Percentiles rank a stretch among this genome's conserved stretches.
These are phyloP conservation scores for Microbotryum intermedium DNA, from an alignment of 1,284 basidiomycete genomes.

Conservation along the genomic window DNA sequence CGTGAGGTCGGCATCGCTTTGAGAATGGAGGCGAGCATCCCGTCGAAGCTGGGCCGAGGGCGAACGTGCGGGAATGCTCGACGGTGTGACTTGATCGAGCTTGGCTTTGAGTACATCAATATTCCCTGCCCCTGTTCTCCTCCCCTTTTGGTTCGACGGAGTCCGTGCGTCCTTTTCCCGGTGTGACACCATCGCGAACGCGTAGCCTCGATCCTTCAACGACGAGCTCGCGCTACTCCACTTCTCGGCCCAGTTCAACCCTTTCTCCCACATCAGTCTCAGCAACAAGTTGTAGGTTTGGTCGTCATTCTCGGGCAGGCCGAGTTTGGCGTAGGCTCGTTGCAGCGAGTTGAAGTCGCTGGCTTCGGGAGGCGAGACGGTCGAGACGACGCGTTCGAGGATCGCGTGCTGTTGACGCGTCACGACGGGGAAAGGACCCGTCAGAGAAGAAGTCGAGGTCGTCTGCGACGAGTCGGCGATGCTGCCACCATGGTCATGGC, in stretches of 20 bases:
- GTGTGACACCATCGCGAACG: neutral
- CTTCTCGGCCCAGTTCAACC: slow-evolving; percentile 22
- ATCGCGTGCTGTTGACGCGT: neutral
- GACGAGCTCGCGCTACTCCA: slow-evolving; percentile 13
- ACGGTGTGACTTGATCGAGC: slow-evolving; percentile 5
- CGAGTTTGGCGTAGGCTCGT: neutral
- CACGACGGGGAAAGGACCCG: slow-evolving; percentile 9
- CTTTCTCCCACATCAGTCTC: slow-evolving; percentile 11
- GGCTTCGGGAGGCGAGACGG: neutral
- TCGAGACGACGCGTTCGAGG: slow-evolving; percentile 8
- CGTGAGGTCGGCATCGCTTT: neutral
- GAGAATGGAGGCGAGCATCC: neutral
- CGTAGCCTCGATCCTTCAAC: neutral
- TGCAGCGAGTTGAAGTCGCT: slow-evolving; percentile 2
- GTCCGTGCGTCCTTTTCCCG: neutral
- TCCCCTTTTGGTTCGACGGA: neutral
- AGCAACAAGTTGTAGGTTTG: slow-evolving; percentile 7
- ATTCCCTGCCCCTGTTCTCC: too few relatives aligned
- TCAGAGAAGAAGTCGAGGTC: neutral
- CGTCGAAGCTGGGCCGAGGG: neutral
- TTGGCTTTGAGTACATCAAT: neutral
- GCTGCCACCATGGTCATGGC: too few relatives aligned
- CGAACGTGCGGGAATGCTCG: neutral
- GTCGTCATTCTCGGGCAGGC: slow-evolving; percentile 1
- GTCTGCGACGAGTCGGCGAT: too few relatives aligned